phyloP scores from a whole-genome alignment of 1,284 basidiomycete genomes.

The Apiotrichum brassicae region DNA sequence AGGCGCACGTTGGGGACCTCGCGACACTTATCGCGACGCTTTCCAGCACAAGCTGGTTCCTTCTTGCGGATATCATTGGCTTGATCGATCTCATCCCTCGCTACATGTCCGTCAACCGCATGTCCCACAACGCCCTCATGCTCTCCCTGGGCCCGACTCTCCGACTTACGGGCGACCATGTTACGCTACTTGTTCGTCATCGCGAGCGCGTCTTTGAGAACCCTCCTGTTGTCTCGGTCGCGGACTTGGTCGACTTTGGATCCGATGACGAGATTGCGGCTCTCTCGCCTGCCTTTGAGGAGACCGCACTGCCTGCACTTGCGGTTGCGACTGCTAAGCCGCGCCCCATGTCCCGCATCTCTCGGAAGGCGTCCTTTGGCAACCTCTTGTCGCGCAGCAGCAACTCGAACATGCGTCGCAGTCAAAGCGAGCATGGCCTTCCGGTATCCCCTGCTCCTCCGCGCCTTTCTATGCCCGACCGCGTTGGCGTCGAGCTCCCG shows the following conservation, averaged over 20 bases:
- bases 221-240: conserved; percentile 26
- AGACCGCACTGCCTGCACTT: background rate
- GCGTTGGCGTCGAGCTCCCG: background rate
- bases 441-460: conserved; percentile 23
- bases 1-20: conserved; percentile 21
- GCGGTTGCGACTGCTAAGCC: conserved; percentile 5
- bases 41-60: conserved; percentile 44
- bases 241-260: conserved; percentile 37
- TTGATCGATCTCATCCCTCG: conserved; percentile 40
- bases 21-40: conserved; percentile 26
- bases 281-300: conserved; percentile 13
- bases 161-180: conserved; percentile 32
- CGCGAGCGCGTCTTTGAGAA: conserved; percentile 28
- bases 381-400: conserved; percentile 16
- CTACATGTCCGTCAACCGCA: conserved; percentile 32
- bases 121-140: conserved; percentile 43
- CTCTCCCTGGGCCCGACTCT: conserved; percentile 41
- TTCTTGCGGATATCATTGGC: conserved; percentile 43
- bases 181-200: conserved; percentile 31
- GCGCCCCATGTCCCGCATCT: conserved; percentile 20
- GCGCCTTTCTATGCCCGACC: conserved; percentile 23
- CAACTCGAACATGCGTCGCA: conserved; percentile 10
- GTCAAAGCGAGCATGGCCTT: conserved; percentile 22
- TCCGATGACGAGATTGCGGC: conserved; percentile 22
- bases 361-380: conserved; percentile 25